A percentile compares a stretch with the other conserved stretches of the same genome.
phyloP scores from a whole-genome alignment of 176 grass and related monocot species.

The Canna indica region DNA sequence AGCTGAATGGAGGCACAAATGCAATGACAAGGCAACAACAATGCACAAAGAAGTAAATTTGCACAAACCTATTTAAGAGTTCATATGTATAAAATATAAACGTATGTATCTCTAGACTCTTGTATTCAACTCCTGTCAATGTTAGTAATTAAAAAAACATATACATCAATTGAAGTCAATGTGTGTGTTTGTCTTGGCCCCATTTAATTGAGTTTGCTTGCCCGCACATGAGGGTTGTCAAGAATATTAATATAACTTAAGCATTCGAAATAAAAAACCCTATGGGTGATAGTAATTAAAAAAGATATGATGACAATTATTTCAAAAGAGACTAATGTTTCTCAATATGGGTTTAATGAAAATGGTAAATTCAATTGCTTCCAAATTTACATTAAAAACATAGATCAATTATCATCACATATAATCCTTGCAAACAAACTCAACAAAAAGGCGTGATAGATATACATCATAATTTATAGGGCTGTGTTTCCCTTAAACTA shows the following conservation, averaged over 20 bases:
- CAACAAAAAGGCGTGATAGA: not conserved
- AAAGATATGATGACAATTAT: too few species aligned
- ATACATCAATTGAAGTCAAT: too few species aligned
- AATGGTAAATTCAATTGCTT: not conserved
- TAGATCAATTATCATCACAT: not conserved
- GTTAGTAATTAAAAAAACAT: too few species aligned
- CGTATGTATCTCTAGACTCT: too few species aligned
- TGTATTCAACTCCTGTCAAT: too few species aligned
- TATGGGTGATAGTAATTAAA: too few species aligned
- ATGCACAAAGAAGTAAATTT: not conserved
- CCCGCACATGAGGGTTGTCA: too few species aligned
- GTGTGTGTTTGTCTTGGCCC: too few species aligned
- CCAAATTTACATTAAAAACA: not conserved
- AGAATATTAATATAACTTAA: too few species aligned
- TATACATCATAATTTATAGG: not conserved
- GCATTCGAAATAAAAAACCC: too few species aligned
- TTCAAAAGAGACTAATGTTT: not conserved
- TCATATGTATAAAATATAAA: not conserved
- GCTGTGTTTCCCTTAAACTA: conserved; percentile 5
- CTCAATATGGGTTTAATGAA: not conserved
- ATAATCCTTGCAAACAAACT: not conserved
- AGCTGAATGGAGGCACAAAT: not conserved
- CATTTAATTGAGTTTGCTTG: too few species aligned
- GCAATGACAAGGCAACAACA: not conserved
- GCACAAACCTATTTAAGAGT: not conserved